Conservation (phyloP, 108 stramenopile species). For the Nitzschia palea region DNA sequence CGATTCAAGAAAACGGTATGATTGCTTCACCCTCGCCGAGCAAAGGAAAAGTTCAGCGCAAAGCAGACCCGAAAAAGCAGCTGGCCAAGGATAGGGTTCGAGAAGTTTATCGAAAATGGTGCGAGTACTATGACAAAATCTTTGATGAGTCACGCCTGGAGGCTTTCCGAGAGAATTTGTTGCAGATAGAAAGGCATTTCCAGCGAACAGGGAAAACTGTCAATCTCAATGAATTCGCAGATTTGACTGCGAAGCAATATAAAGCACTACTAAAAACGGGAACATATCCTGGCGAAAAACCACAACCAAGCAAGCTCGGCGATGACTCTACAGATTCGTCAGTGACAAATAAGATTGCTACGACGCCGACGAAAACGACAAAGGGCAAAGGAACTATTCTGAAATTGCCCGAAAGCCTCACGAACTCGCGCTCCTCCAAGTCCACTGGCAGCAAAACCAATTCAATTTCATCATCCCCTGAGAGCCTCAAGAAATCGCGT, state of each 20-base stretch:
- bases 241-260: conserved; percentile 79
- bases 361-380: too few relatives aligned
- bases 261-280: conserved; percentile 13
- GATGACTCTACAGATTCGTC: too few relatives aligned
- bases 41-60: not conserved
- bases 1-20: not conserved
- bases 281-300: too few relatives aligned
- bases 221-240: conserved; percentile 79
- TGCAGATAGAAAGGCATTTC: not conserved
- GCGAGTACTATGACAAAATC: conserved; percentile 51
- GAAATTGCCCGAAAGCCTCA: too few relatives aligned
- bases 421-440: too few relatives aligned
- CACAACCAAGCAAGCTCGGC: too few relatives aligned
- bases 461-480: too few relatives aligned
- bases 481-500: too few relatives aligned
- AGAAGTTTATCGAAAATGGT: not conserved
- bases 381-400: too few relatives aligned
- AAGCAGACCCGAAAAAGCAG: not conserved
- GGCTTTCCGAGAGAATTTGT: not conserved
- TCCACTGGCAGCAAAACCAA: too few relatives aligned
- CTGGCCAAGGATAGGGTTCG: not conserved
- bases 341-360: too few relatives aligned
- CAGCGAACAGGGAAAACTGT: conserved; percentile 9
- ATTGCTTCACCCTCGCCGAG: not conserved
- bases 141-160: conserved; percentile 38